phyloP scores from a whole-genome alignment of 1,139 yeast species.

The Lodderomyces orthopsilosis region DNA sequence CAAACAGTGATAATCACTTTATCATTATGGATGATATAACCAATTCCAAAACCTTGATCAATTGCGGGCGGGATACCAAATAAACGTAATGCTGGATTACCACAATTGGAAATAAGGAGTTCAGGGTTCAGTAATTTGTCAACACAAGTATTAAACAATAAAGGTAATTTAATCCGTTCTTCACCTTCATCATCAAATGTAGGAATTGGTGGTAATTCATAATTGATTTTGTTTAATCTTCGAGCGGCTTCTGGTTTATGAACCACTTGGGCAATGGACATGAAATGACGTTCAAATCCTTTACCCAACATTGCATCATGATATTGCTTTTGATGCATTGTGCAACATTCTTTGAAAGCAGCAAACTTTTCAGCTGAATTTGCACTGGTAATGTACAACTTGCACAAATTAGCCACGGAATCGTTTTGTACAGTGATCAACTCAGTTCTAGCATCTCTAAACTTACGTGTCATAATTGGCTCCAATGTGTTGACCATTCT shows the following conservation, averaged over 20 bases:
- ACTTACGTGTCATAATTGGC: constrained; percentile 70
- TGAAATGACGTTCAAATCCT: constrained; percentile 72
- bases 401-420: constrained; percentile 51
- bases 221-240: constrained; percentile 42
- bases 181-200: constrained; percentile 16
- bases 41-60: constrained; percentile 74
- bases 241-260: constrained; percentile 30
- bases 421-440: constrained; percentile 63
- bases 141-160: constrained; percentile 56
- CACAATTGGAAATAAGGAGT: constrained; percentile 58
- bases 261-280: constrained; percentile 53
- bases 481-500: constrained; percentile 64
- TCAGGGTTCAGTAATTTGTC: constrained; percentile 43
- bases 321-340: constrained; percentile 48
- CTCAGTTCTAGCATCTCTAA: constrained; percentile 67
- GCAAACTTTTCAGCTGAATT: constrained; percentile 49
- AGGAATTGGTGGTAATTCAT: constrained; percentile 28
- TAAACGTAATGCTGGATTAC: constrained; percentile 69
- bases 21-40: constrained; percentile 69
- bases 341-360: constrained; percentile 50
- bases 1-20: constrained; percentile 58
- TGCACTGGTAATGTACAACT: constrained; percentile 55
- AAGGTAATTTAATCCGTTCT: constrained; percentile 38
- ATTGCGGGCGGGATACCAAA: constrained; percentile 78
- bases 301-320: constrained; percentile 55